These are phyloP conservation scores for Aureobasidium musti DNA, from an alignment of 2,329 filamentous ascomycete species.

Conservation along the genomic window DNA sequence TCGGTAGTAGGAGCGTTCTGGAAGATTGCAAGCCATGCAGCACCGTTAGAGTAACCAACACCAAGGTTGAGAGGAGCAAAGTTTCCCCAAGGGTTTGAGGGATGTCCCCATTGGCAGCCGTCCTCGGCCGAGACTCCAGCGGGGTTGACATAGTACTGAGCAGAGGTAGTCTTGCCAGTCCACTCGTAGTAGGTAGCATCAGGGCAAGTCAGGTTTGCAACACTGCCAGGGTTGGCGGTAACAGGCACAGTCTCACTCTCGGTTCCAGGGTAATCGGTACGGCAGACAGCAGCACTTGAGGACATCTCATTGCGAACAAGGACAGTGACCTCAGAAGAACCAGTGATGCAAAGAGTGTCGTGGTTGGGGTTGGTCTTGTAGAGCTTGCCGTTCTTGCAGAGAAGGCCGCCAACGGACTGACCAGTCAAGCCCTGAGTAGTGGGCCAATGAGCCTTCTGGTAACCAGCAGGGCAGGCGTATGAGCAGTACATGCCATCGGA, in stretches of 20 bases:
- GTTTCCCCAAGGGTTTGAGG: conserved; percentile 67
- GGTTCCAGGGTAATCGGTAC: conserved; percentile 92
- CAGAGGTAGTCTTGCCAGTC: conserved; percentile 73
- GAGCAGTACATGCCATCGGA: conserved; percentile 73
- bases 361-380: conserved; percentile 70
- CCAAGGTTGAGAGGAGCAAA: conserved; percentile 86
- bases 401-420: conserved; percentile 85
- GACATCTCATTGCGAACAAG: conserved; percentile 73
- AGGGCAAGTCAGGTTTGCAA: conserved; percentile 71
- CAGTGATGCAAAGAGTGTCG: conserved; percentile 72
- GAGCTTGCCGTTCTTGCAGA: conserved; percentile 77
- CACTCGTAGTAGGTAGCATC: conserved; percentile 76
- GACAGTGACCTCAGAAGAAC: conserved; percentile 65
- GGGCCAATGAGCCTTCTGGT: conserved; percentile 92
- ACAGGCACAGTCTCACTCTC: conserved; percentile 85
- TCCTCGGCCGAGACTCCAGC: conserved; percentile 65
- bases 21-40: conserved; percentile 81
- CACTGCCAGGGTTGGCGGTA: conserved; percentile 59
- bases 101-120: conserved; percentile 74
- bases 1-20: conserved; percentile 75
- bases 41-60: conserved; percentile 68
- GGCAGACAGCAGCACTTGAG: conserved; percentile 73
- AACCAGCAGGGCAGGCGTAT: conserved; percentile 88
- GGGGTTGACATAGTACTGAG: conserved; percentile 97
- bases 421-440: conserved; percentile 71